A percentile compares a stretch with the other conserved stretches of the same genome.
These are phyloP conservation scores for Tetracladium maxilliforme DNA, from an alignment of 2,329 filamentous ascomycete genomes.

Conservation along the genomic window DNA sequence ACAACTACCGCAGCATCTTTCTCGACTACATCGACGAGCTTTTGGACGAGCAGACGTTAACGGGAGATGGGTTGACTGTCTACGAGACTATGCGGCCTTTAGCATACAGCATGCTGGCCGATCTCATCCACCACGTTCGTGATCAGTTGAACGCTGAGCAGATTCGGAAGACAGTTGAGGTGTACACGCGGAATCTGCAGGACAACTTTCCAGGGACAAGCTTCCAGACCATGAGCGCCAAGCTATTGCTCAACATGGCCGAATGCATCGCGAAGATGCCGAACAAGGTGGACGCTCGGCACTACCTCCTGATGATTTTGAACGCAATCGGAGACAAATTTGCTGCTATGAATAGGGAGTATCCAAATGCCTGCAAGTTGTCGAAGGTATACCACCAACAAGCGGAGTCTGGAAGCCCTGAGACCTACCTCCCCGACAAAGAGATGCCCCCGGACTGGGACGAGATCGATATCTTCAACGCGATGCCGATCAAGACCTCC, in stretches of 20 bases:
- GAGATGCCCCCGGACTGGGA: conserved; percentile 84
- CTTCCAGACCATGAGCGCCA: conserved; percentile 99
- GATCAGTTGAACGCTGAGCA: conserved; percentile 80
- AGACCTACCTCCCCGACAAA: conserved; percentile 75
- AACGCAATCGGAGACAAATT: conserved; percentile 98
- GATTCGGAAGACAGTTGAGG: conserved; percentile 89
- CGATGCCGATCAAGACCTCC: conserved; percentile 89
- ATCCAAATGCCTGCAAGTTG: conserved; percentile 85
- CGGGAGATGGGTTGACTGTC: conserved; percentile 89
- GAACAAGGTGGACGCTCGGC: conserved; percentile 85
- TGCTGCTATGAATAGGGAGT: conserved; percentile 93
- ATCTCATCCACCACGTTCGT: conserved; percentile 92
- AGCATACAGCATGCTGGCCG: conserved; percentile 95
- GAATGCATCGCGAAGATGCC: conserved; percentile 92
- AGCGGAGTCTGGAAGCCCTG: conserved; percentile 43
- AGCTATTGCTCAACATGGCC: conserved; percentile 91
- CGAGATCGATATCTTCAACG: conserved; percentile 92
- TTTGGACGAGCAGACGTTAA: conserved; percentile 82
- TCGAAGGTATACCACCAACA: conserved; percentile 65
- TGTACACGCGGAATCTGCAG: conserved; percentile 92
- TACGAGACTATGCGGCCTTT: conserved; percentile 93
- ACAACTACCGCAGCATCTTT: conserved; percentile 94
- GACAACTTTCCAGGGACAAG: conserved; percentile 95
- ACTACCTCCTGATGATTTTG: conserved; percentile 92
- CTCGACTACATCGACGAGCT: conserved; percentile 88